Conservation (phyloP, 192 early-diverging fungal species). For the Nowakowskiella sp. region DNA sequence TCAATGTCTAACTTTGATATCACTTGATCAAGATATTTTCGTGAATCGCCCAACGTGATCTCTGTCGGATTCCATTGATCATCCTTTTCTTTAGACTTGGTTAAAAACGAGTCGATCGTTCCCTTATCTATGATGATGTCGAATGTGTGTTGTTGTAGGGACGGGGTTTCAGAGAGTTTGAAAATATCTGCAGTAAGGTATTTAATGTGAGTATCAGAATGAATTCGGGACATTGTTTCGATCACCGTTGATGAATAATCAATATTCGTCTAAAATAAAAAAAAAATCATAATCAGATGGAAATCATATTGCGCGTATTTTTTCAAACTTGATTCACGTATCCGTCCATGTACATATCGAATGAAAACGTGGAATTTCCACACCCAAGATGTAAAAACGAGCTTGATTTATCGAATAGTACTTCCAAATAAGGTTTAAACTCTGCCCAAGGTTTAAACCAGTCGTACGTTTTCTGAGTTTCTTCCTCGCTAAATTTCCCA, state of each 20-base stretch:
- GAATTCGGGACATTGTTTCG: slow-evolving; percentile 58
- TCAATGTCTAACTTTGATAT: slow-evolving; percentile 62
- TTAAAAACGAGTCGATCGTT: slow-evolving; percentile 86
- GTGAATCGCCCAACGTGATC: slow-evolving; percentile 58
- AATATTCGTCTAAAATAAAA: too few relatives aligned
- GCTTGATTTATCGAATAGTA: slow-evolving; percentile 43
- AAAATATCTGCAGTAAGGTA: slow-evolving; percentile 57
- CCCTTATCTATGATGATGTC: slow-evolving; percentile 84
- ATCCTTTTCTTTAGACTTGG: slow-evolving; percentile 66
- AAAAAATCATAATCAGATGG: too few relatives aligned
- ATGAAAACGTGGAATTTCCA: slow-evolving; percentile 59
- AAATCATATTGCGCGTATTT: too few relatives aligned
- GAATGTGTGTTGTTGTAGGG: slow-evolving; percentile 31
- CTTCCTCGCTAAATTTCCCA: too few relatives aligned
- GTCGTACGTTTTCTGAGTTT: slow-evolving; percentile 55
- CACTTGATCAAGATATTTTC: slow-evolving; percentile 68
- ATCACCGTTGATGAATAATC: slow-evolving; percentile 77
- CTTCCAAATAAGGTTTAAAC: slow-evolving; percentile 51
- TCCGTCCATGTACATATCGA: slow-evolving; percentile 19
- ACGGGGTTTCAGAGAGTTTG: slow-evolving; percentile 37
- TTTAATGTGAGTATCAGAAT: slow-evolving; percentile 42
- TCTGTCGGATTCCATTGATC: slow-evolving; percentile 81
- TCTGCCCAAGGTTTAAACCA: slow-evolving; percentile 84
- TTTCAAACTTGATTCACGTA: slow-evolving; percentile 8
- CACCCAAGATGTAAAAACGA: slow-evolving; percentile 78